phyloP scores from a whole-genome alignment of 352 stramenopile genomes.

The Phytopythium kandeliae region DNA sequence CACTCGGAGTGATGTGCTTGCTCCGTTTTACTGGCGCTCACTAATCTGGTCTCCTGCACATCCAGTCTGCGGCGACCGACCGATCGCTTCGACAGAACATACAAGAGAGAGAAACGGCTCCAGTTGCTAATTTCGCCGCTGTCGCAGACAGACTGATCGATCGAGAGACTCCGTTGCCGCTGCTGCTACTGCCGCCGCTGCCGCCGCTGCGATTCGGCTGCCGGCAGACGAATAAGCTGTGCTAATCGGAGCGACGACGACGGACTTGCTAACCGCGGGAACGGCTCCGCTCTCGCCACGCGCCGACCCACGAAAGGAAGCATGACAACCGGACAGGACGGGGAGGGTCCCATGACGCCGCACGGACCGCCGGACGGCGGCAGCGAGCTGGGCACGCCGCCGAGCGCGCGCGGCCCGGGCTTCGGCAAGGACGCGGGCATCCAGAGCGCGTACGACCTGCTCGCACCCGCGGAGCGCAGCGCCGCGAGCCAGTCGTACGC shows the following conservation, averaged over 20 bases:
- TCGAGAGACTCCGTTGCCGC: too few relatives aligned
- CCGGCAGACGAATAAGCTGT: too few relatives aligned
- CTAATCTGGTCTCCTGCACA: too few relatives aligned
- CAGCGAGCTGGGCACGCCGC: conserved; percentile 17
- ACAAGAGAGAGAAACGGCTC: conserved; percentile 3
- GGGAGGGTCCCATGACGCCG: conserved; percentile 13
- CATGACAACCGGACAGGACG: conserved; percentile 3
- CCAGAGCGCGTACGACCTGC: conserved; percentile 9
- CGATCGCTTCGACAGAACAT: not conserved
- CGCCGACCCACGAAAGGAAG: too few relatives aligned
- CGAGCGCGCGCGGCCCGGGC: conserved; percentile 9
- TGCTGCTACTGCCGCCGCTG: too few relatives aligned
- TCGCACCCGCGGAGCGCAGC: not conserved
- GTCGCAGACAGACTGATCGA: conserved; percentile 3
- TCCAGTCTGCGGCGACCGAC: too few relatives aligned
- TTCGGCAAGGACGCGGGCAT: conserved; percentile 13
- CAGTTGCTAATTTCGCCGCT: conserved; percentile 4
- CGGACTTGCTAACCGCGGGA: too few relatives aligned
- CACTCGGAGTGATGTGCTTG: too few relatives aligned
- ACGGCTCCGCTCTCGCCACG: too few relatives aligned
- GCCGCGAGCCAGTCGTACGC: conserved; percentile 10
- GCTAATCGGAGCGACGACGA: not conserved
- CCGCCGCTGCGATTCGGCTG: too few relatives aligned
- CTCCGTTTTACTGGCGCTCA: too few relatives aligned
- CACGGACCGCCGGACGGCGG: conserved; percentile 10